Percentiles rank a stretch among this genome's conserved stretches.
Conservation (phyloP, 2,329 filamentous ascomycete species). For the Xylariaceae sp. region DNA sequence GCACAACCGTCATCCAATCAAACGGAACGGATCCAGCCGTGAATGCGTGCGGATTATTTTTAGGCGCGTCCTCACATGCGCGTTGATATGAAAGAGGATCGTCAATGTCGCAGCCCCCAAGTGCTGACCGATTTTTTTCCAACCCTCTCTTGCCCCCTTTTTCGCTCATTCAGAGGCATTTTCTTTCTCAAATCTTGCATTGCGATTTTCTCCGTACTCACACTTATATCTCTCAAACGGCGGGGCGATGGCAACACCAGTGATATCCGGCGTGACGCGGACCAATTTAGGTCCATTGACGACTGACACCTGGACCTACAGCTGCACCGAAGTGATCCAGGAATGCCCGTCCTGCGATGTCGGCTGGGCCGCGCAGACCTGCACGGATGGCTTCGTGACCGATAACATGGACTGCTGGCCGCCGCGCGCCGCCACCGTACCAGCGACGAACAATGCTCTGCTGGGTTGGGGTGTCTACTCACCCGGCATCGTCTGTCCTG, state of each 20-base stretch:
- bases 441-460: conserved; percentile 5
- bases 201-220: background rate
- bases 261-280: conserved; percentile 18
- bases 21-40: background rate
- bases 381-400: background rate
- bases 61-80: background rate
- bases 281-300: conserved; percentile 35
- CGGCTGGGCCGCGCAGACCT: conserved; percentile 19
- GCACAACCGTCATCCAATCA: background rate
- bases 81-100: no score
- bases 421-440: conserved; percentile 8
- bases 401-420: conserved; percentile 20
- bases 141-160: no score
- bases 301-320: conserved; percentile 26
- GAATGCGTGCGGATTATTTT: background rate
- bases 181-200: background rate
- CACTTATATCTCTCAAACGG: background rate
- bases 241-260: conserved; percentile 4
- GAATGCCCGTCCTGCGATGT: conserved; percentile 1
- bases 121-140: no score
- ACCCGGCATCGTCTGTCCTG: conserved; percentile 16
- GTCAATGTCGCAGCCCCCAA: no score
- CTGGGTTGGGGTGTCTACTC: conserved; percentile 19
- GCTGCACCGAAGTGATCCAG: conserved; percentile 16
- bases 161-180: no score